These are phyloP conservation scores for Parastagonospora nodorum DNA, from an alignment of 2,329 filamentous ascomycete genomes.

Conservation along the genomic window DNA sequence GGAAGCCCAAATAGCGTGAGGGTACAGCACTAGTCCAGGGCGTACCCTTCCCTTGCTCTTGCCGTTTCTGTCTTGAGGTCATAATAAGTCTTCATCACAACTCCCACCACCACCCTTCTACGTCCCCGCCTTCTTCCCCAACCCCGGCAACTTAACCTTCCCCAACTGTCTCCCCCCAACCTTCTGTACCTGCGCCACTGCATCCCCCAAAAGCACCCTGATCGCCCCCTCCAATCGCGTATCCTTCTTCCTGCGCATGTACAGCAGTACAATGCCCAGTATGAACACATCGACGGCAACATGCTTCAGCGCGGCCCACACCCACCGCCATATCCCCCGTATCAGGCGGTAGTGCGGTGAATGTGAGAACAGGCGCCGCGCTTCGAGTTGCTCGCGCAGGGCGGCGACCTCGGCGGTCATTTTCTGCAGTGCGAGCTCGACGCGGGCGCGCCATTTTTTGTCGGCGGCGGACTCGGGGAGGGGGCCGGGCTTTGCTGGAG, in stretches of 20 bases:
- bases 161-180: slow-evolving; percentile 34
- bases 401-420: slow-evolving; percentile 93
- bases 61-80: no score
- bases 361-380: slow-evolving; percentile 72
- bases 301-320: slow-evolving; percentile 79
- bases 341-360: slow-evolving; percentile 65
- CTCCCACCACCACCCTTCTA: no score
- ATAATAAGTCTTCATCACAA: no score
- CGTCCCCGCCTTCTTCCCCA: slow-evolving; percentile 21
- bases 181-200: slow-evolving; percentile 45
- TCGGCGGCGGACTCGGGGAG: slow-evolving; percentile 39
- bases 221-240: slow-evolving; percentile 75
- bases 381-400: slow-evolving; percentile 85
- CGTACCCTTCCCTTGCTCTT: no score
- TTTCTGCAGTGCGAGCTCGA: slow-evolving; percentile 84
- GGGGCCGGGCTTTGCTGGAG: not conserved
- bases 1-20: no score
- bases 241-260: slow-evolving; percentile 74
- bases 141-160: slow-evolving; percentile 27
- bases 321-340: slow-evolving; percentile 53
- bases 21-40: no score
- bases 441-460: slow-evolving; percentile 75
- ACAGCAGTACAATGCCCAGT: slow-evolving; percentile 68
- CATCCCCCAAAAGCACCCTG: slow-evolving; percentile 63
- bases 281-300: slow-evolving; percentile 72